Percentiles rank a stretch among this genome's conserved stretches.
phyloP scores from a whole-genome alignment of 208 protist species.

The Trypanosomatidae sp. region DNA sequence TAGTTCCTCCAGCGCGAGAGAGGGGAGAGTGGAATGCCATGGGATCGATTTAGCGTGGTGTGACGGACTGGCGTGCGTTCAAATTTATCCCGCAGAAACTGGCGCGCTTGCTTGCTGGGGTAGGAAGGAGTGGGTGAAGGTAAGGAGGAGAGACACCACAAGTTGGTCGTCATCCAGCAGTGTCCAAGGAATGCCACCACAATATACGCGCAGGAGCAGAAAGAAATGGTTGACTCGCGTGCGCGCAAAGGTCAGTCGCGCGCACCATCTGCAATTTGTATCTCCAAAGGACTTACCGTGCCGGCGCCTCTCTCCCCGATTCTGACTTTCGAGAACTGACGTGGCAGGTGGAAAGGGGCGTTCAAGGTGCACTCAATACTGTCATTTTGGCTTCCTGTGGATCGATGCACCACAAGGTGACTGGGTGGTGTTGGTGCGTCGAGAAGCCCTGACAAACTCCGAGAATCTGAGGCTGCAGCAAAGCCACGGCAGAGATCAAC shows the following conservation, averaged over 20 bases:
- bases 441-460: not conserved
- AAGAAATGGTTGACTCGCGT: not conserved
- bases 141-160: not conserved
- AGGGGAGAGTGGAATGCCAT: not conserved
- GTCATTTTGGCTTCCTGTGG: not conserved
- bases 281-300: not conserved
- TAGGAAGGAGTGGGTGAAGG: not conserved
- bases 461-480: not conserved
- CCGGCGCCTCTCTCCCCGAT: not conserved
- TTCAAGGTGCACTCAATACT: not conserved
- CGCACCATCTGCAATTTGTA: too few species aligned
- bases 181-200: not conserved
- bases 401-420: not conserved
- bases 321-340: not conserved
- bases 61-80: not conserved
- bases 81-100: not conserved
- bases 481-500: not conserved
- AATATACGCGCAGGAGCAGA: not conserved
- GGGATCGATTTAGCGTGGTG: not conserved
- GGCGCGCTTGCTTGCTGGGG: not conserved
- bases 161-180: not conserved
- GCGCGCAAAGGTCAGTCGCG: not conserved
- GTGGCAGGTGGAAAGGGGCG: not conserved
- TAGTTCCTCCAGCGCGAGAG: not conserved
- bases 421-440: not conserved